phyloP scores from a whole-genome alignment of 148 eudicot species.

The Silene latifolia region DNA sequence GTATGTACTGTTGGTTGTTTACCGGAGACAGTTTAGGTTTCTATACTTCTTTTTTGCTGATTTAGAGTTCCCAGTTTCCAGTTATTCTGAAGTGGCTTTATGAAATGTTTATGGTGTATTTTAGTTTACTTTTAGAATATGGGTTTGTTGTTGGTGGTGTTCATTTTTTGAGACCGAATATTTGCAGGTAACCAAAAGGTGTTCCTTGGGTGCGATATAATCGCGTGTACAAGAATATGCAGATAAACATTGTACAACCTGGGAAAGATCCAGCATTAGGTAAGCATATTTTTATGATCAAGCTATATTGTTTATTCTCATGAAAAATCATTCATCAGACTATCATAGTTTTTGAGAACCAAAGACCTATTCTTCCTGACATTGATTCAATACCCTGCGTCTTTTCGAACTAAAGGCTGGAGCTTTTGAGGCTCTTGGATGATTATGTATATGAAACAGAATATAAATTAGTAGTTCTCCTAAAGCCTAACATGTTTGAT shows the following conservation, averaged over 20 bases:
- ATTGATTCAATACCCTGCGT: too few relatives aligned
- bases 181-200: slow-evolving; percentile 74
- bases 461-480: background rate
- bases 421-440: too few relatives aligned
- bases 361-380: too few relatives aligned
- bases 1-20: too few relatives aligned
- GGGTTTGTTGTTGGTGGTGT: background rate
- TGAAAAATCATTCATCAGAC: too few relatives aligned
- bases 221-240: slow-evolving; percentile 69
- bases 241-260: slow-evolving; percentile 73
- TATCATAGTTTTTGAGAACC: too few relatives aligned
- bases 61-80: too few relatives aligned
- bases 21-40: too few relatives aligned
- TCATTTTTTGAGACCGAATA: background rate
- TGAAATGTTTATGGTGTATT: background rate
- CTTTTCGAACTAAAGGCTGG: too few relatives aligned
- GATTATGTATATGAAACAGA: background rate
- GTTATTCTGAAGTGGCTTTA: background rate
- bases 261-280: slow-evolving; percentile 80
- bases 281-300: slow-evolving; percentile 30
- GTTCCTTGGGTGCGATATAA: slow-evolving; percentile 90
- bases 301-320: background rate
- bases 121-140: background rate
- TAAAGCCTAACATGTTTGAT: too few relatives aligned
- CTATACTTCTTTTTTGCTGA: too few relatives aligned